These are phyloP conservation scores for Comarum palustre DNA, from an alignment of 306 rosid species.

Conservation along the genomic window DNA sequence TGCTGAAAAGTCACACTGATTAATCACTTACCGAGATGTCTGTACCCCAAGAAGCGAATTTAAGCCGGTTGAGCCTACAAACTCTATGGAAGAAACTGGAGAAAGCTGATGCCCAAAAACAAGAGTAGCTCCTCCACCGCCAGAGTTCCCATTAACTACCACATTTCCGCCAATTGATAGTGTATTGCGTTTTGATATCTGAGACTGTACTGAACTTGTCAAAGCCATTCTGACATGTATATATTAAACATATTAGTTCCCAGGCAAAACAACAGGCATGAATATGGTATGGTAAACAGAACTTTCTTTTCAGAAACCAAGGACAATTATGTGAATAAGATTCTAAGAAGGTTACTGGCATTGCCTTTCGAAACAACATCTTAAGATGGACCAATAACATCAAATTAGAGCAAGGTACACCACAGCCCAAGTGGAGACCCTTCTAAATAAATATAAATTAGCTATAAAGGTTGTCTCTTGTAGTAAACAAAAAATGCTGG, in stretches of 20 bases:
- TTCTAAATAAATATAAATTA: background rate
- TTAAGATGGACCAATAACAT: background rate
- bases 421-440: background rate
- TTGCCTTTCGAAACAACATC: background rate
- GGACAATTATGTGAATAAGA: constrained; percentile 6
- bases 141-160: constrained; percentile 66
- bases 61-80: constrained; percentile 83
- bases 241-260: constrained; percentile 24
- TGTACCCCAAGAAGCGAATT: constrained; percentile 75
- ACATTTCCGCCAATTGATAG: constrained; percentile 71
- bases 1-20: constrained; percentile 14
- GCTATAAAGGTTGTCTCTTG: background rate
- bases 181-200: constrained; percentile 63
- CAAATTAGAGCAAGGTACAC: background rate
- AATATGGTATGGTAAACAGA: constrained; percentile 1
- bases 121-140: constrained; percentile 86
- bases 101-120: constrained; percentile 72
- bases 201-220: constrained; percentile 83
- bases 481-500: background rate
- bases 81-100: constrained; percentile 62
- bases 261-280: constrained; percentile 19
- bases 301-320: background rate
- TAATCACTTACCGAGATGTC: constrained; percentile 62
- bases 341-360: background rate
- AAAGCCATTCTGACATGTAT: constrained; percentile 83